Percentiles rank a stretch among this genome's conserved stretches.
These are phyloP conservation scores for Ogataea paraovalis DNA, from an alignment of 805 yeast genomes.

Conservation along the genomic window DNA sequence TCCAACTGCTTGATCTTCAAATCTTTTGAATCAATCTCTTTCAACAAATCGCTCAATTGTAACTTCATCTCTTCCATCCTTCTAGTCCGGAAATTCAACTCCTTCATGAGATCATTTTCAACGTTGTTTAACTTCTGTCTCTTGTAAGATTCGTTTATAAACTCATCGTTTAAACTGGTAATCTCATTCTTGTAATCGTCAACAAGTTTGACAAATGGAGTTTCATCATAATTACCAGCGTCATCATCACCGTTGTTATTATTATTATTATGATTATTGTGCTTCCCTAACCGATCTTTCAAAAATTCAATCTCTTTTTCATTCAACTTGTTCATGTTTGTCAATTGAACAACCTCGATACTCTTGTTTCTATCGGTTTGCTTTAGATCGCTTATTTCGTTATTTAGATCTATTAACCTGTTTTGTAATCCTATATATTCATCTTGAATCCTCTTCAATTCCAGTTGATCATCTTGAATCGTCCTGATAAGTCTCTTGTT, in stretches of 20 bases:
- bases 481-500: not conserved
- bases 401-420: slow-evolving; percentile 8
- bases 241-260: slow-evolving; percentile 17
- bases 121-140: not conserved
- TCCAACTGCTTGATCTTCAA: not conserved
- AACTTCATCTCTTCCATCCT: slow-evolving; percentile 5
- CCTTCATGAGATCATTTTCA: not conserved
- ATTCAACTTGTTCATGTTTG: slow-evolving; percentile 14
- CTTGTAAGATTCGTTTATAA: not conserved
- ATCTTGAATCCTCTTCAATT: slow-evolving; percentile 7
- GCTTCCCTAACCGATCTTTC: slow-evolving; percentile 18
- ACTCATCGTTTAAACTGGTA: slow-evolving; percentile 28
- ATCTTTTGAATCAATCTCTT: not conserved
- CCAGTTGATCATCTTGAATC: slow-evolving; percentile 5
- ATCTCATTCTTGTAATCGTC: slow-evolving; percentile 52
- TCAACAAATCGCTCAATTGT: not conserved
- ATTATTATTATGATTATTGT: too few species aligned
- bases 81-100: not conserved
- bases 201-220: slow-evolving; percentile 42
- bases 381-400: slow-evolving; percentile 3
- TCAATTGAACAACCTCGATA: slow-evolving; percentile 10
- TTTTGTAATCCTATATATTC: slow-evolving; percentile 13
- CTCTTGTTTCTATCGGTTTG: slow-evolving; percentile 4
- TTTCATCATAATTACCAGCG: slow-evolving; percentile 24
- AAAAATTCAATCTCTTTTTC: slow-evolving; percentile 18